phyloP scores from a whole-genome alignment of 2,329 filamentous ascomycete genomes.

The Cercospora berteroae region DNA sequence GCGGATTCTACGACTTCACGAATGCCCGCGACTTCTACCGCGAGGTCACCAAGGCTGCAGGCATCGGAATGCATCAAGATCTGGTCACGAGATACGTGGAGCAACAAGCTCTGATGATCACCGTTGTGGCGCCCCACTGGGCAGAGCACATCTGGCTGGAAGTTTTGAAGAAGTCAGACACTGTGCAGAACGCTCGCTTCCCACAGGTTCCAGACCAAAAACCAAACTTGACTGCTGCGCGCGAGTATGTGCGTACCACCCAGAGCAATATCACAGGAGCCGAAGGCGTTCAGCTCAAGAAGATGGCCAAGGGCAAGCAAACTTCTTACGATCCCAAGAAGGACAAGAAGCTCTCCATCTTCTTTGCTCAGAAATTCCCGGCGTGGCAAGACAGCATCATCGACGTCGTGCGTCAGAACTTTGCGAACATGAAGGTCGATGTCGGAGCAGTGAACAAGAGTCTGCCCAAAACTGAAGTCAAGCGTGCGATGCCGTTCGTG shows the following conservation, averaged over 20 bases:
- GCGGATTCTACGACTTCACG: conserved; percentile 84
- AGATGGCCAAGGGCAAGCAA: conserved; percentile 88
- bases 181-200: conserved; percentile 77
- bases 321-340: conserved; percentile 83
- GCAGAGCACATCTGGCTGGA: conserved; percentile 92
- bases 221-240: conserved; percentile 69
- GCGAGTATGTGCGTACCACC: conserved; percentile 75
- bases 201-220: conserved; percentile 67
- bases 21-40: conserved; percentile 86
- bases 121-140: conserved; percentile 89
- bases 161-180: conserved; percentile 71
- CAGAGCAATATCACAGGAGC: conserved; percentile 79
- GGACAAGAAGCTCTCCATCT: conserved; percentile 88
- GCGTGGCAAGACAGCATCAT: conserved; percentile 91
- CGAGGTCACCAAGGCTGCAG: conserved; percentile 71
- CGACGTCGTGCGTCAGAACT: conserved; percentile 70
- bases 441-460: conserved; percentile 77
- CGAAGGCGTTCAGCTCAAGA: conserved; percentile 79
- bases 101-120: conserved; percentile 77
- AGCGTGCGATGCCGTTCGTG: conserved; percentile 97
- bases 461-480: conserved; percentile 85
- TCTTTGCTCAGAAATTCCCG: conserved; percentile 75
- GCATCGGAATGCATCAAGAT: conserved; percentile 82
- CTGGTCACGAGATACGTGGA: conserved; percentile 78
- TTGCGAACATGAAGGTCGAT: conserved; percentile 64